Conservation (phyloP, 257 asterid species). For the Ilex asprella region DNA sequence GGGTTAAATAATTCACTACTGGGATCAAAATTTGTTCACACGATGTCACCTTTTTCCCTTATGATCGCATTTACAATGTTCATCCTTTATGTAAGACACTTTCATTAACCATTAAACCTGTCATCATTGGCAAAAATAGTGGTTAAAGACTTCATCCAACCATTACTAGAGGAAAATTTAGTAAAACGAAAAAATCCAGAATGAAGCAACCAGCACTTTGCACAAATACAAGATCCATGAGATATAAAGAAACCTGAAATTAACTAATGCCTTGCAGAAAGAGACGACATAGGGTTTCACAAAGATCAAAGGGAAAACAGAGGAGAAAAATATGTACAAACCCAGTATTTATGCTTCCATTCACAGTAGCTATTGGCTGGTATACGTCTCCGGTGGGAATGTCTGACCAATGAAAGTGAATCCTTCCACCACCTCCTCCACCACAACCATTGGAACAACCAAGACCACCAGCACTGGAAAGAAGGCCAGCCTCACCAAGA, state of each 20-base stretch:
- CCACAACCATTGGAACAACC: conserved; percentile 75
- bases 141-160: too few relatives aligned
- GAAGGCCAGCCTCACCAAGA: conserved; percentile 50
- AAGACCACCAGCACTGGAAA: conserved; percentile 83
- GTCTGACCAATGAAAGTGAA: conserved; percentile 94
- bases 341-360: conserved; percentile 77
- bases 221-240: conserved; percentile 12
- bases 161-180: background rate
- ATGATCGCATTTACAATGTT: too few relatives aligned
- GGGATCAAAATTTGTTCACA: too few relatives aligned
- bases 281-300: too few relatives aligned
- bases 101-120: too few relatives aligned
- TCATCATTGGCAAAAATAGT: too few relatives aligned
- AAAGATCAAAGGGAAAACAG: too few relatives aligned
- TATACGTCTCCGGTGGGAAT: conserved; percentile 89
- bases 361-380: conserved; percentile 78
- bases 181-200: background rate
- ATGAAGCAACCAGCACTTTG: background rate
- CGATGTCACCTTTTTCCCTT: too few relatives aligned
- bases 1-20: too few relatives aligned
- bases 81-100: too few relatives aligned
- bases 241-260: background rate
- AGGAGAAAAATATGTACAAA: conserved; percentile 20
- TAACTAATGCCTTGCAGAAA: too few relatives aligned
- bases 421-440: conserved; percentile 99